Percentiles rank a stretch among this genome's conserved stretches.
Evolutionary conservation across 2,329 filamentous ascomycete genomes (phyloP).

Genomic region (Hymenoscyphus albidus): DNA sequence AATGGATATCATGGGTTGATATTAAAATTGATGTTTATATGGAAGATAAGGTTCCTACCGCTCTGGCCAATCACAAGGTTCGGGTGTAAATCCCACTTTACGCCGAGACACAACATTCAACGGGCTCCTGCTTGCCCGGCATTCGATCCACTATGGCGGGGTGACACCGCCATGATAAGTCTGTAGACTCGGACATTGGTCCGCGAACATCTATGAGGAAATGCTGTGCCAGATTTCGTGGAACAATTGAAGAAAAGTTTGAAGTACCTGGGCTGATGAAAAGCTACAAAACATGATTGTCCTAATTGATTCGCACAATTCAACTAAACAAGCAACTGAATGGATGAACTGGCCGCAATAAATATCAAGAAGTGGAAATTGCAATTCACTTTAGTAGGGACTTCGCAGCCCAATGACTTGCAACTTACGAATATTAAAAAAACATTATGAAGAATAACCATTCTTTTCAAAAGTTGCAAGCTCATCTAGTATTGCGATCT

Average conservation of each 20-base stretch:
- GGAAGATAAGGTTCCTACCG: neutral
- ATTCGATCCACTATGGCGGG: neutral
- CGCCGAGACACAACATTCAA: neutral
- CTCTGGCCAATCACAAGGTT: neutral
- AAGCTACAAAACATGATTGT: too few species aligned
- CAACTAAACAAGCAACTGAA: too few species aligned
- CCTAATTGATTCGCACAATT: too few species aligned
- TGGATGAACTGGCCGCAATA: neutral
- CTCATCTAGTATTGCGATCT: conserved; percentile 24
- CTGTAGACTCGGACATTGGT: neutral
- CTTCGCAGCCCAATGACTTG: neutral
- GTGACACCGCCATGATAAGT: neutral
- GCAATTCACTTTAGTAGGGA: neutral
- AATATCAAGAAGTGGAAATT: neutral
- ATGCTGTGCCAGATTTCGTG: too few species aligned
- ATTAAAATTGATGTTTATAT: neutral
- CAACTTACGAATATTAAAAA: neutral
- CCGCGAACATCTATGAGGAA: too few species aligned
- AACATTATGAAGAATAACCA: neutral
- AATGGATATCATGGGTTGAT: neutral
- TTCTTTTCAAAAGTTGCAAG: conserved; percentile 13
- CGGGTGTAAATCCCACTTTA: neutral
- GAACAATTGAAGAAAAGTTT: too few species aligned
- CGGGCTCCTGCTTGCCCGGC: neutral
- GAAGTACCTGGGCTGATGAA: too few species aligned